Conservation (phyloP, 257 asterid genomes). For the Leonotis leonurus region DNA sequence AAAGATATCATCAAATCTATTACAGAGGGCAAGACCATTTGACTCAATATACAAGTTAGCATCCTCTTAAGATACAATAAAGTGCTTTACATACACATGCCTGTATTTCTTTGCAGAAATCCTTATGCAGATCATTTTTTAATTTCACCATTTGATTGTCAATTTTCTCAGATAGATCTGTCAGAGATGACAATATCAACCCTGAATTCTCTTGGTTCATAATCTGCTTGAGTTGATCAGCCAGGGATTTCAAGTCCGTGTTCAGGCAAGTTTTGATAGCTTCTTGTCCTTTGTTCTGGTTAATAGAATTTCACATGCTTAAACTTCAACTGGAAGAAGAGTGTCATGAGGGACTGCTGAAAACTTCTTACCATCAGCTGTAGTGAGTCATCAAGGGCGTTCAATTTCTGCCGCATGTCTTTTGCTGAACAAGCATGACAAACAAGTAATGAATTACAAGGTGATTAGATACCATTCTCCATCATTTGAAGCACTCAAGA, state of each 20-base stretch:
- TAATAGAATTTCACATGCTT: constrained; percentile 22
- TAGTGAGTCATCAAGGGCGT: constrained; percentile 50
- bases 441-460: constrained; percentile 9
- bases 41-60: constrained; percentile 10
- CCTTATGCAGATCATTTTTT: constrained; percentile 41
- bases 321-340: constrained; percentile 19
- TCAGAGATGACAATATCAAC: constrained; percentile 37
- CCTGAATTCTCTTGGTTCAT: constrained; percentile 34
- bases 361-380: constrained; percentile 55
- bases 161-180: constrained; percentile 47
- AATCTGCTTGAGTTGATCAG: constrained; percentile 46
- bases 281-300: constrained; percentile 74
- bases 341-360: constrained; percentile 16
- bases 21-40: constrained; percentile 17
- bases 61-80: constrained; percentile 6
- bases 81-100: constrained; percentile 30
- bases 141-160: constrained; percentile 44
- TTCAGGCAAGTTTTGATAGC: constrained; percentile 59
- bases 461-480: background rate
- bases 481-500: no score
- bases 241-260: constrained; percentile 41
- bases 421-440: constrained; percentile 46
- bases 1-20: constrained; percentile 14
- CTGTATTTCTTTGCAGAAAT: constrained; percentile 58
- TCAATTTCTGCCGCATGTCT: constrained; percentile 60